Conservation (phyloP, 2,329 filamentous ascomycete species). For the Phaeosphaeriaceae sp. region DNA sequence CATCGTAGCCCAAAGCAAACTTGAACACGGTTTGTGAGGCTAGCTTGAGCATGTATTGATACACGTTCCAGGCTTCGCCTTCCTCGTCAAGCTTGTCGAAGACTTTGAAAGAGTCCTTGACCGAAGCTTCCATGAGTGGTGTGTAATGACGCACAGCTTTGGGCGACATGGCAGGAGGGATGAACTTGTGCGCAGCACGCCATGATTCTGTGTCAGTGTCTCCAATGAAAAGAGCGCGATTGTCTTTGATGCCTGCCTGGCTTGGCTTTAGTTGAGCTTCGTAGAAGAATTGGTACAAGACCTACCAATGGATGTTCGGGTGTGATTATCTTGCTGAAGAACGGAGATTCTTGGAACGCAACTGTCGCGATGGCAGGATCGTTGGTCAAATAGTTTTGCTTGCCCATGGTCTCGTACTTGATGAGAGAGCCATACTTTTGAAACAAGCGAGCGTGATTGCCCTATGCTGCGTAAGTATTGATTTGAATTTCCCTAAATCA, state of each 20-base stretch:
- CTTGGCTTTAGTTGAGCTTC: not conserved
- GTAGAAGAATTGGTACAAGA: not conserved
- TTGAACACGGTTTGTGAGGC: slow-evolving; percentile 16
- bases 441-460: slow-evolving; percentile 20
- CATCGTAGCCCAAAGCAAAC: slow-evolving; percentile 16
- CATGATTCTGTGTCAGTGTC: slow-evolving; percentile 19
- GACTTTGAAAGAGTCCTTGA: slow-evolving; percentile 20
- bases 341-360: slow-evolving; percentile 16
- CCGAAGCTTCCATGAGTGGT: slow-evolving; percentile 13
- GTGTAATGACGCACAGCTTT: slow-evolving; percentile 20
- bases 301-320: slow-evolving; percentile 11
- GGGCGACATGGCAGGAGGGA: slow-evolving; percentile 18
- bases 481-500: not conserved
- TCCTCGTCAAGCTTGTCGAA: slow-evolving; percentile 22
- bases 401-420: slow-evolving; percentile 17
- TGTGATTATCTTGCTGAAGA: slow-evolving; percentile 19
- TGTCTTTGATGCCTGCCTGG: slow-evolving; percentile 13
- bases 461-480: slow-evolving; percentile 3
- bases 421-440: slow-evolving; percentile 17
- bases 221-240: slow-evolving; percentile 13
- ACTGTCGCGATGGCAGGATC: slow-evolving; percentile 17
- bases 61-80: slow-evolving; percentile 20
- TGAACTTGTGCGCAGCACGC: slow-evolving; percentile 17
- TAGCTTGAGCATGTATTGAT: slow-evolving; percentile 24
- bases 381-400: slow-evolving; percentile 14